phyloP scores from a whole-genome alignment of 345 rosid species.

The Cardiospermum halicacabum region DNA sequence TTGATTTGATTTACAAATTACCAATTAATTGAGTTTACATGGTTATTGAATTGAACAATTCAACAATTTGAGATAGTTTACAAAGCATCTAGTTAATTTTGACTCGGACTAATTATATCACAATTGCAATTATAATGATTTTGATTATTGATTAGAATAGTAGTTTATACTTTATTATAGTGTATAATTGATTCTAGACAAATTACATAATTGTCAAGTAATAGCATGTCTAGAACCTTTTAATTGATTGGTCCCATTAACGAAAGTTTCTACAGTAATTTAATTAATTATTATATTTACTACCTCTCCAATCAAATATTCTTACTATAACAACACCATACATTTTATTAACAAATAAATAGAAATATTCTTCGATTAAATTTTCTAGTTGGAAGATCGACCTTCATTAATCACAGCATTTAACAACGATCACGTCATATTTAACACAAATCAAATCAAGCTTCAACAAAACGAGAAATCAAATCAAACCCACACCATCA shows the following conservation, averaged over 20 bases:
- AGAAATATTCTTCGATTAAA: too few species aligned
- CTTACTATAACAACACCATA: too few species aligned
- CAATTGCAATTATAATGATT: not conserved
- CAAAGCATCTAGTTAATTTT: not conserved
- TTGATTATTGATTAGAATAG: not conserved
- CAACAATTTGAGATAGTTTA: not conserved
- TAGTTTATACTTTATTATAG: not conserved
- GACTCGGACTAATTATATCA: not conserved
- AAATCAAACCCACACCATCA: too few species aligned
- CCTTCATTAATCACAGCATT: not conserved
- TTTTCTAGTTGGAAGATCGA: conserved; percentile 4
- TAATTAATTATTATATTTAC: not conserved
- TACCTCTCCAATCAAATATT: too few species aligned
- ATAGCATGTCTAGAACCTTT: not conserved
- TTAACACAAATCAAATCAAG: not conserved
- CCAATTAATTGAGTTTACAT: not conserved
- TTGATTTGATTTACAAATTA: not conserved
- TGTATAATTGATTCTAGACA: not conserved
- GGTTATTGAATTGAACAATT: too few species aligned
- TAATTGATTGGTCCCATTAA: not conserved
- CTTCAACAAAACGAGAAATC: not conserved
- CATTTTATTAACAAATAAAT: too few species aligned
- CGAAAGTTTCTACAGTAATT: not conserved
- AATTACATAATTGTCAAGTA: not conserved
- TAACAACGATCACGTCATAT: not conserved